phyloP scores from a whole-genome alignment of 805 yeast species.

The Metschnikowia proteae region DNA sequence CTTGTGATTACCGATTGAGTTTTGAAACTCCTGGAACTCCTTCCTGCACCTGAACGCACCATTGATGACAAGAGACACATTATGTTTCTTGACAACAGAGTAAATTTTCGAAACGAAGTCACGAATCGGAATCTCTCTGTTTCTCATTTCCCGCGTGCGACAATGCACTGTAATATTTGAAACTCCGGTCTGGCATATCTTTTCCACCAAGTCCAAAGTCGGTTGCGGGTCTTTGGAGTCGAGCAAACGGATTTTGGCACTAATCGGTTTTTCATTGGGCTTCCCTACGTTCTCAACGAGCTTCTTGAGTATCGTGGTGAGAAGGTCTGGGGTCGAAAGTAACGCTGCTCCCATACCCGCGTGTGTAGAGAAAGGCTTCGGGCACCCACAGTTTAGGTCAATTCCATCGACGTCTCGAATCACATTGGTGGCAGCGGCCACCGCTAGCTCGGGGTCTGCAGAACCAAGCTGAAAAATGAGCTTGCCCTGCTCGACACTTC shows the following conservation, averaged over 20 bases:
- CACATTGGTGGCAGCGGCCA: constrained; percentile 77
- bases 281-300: constrained; percentile 78
- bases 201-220: constrained; percentile 55
- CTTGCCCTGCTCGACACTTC: constrained; percentile 56
- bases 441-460: constrained; percentile 78
- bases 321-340: constrained; percentile 71
- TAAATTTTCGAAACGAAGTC: constrained; percentile 62
- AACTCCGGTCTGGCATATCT: constrained; percentile 68
- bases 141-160: constrained; percentile 84
- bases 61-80: constrained; percentile 74
- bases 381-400: constrained; percentile 95
- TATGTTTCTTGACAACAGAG: constrained; percentile 53
- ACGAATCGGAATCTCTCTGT: constrained; percentile 76
- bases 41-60: constrained; percentile 61
- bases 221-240: constrained; percentile 50
- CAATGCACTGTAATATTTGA: constrained; percentile 87
- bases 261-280: constrained; percentile 73
- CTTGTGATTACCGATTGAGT: constrained; percentile 47
- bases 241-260: constrained; percentile 83
- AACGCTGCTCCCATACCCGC: constrained; percentile 98
- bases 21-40: constrained; percentile 53
- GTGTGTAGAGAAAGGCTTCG: constrained; percentile 91
- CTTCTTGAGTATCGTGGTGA: constrained; percentile 62
- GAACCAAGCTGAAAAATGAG: constrained; percentile 91
- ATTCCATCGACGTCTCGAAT: constrained; percentile 87